Base-by-base conservation (phyloP, 371 early-diverging fungal genomes). In the Mortierella sp. region DNA sequence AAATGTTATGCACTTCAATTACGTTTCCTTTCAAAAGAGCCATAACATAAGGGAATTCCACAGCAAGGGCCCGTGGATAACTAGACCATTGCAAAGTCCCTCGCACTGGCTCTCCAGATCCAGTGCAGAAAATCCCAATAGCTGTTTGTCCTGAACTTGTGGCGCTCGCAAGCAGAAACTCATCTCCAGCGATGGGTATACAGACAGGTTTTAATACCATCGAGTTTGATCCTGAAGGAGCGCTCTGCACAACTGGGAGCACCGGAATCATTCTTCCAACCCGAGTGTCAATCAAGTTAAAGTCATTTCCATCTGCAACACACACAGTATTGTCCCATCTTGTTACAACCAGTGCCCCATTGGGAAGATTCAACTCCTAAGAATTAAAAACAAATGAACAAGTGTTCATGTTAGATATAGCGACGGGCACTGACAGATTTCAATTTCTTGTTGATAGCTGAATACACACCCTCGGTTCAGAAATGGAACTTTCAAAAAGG, bases 51-150 rank as follows among this genome's bases (percentile, higher is more conserved):
- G 96, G 96, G 62, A 86, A 94, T 55, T 95, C 94, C 22, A 94
- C 92, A 14, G 85, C 90, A 80, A 84, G 24, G 6, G 93, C 84
- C 71, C 90, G 86, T 3, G 95, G 95, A 61, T 93, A 89, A 45
- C 89, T 87, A 1, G 91, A 83, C 94, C 94, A 95, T 70, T 92
- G 89, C 30, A 95, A 64, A 0, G 94, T 94, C n/a, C 95, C 95
- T 63, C 93, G 87, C 10, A 93, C 88, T 37, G 95, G 89, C 58
- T 95, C 94, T 3, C 95, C 95, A 6, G 78, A 71, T 6, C 87
- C 79, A 45, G 91, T 87, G 9, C 94, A 88, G 83, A 95, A 94
- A 32, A 95, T 87, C 60, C 96, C 96, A 49, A 96, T 89, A 11
- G 90, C 86, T 40, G 84, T 73, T n/a, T 85, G 84, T 45, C 88